Evolutionary conservation across 2,329 filamentous ascomycete genomes (phyloP), one percentile per base, ranked within the genome.

Genomic region (Seiridium cupressi): DNA sequence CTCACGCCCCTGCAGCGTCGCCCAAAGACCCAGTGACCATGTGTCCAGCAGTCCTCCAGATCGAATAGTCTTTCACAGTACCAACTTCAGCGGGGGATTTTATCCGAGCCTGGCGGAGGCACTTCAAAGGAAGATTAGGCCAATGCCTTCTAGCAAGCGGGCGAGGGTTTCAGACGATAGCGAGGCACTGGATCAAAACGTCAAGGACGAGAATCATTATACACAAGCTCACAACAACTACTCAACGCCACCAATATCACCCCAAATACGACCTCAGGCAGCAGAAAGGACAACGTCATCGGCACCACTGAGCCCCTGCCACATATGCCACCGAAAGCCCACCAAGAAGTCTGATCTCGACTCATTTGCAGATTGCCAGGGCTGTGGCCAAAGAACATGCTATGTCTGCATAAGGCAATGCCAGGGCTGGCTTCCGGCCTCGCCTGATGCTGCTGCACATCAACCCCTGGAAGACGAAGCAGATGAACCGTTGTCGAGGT

Each of bases 401-500:
- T 90, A 84, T 68, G 79, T 91, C n/a, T 91, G 89, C 70, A 83
- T 89, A 49, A 77, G 89, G 34, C 77, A 85, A 64, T 91, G 89
- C 65, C 75, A 81, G 10, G 83, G 84, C 2, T 82, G 80, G 78
- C 75, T 75, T 44, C 63, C 66, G 7, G 32, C 61, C 53, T 8
- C 55, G 2, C 34, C 44, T 2, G 55, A 44, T 8, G 40, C 51
- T 62, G 5, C 47, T 48, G 32, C 46, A 63, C n/a, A 60, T 64
- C 13, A 64, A n/a, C 10, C n/a, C 10, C 36, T 63, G 13, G 60
- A 62, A 5, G 73, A 75, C 53, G 69, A 75, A 57, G 18, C 42
- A 36, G 55, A 51, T 8, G 46, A 58, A 13, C 69, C 71, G 18
- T 66, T 79, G 1, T 78, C 74, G 10, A 70, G 72, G 18, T 84